phyloP scores from a whole-genome alignment of 306 rosid genomes.

The Vicia sativa region DNA sequence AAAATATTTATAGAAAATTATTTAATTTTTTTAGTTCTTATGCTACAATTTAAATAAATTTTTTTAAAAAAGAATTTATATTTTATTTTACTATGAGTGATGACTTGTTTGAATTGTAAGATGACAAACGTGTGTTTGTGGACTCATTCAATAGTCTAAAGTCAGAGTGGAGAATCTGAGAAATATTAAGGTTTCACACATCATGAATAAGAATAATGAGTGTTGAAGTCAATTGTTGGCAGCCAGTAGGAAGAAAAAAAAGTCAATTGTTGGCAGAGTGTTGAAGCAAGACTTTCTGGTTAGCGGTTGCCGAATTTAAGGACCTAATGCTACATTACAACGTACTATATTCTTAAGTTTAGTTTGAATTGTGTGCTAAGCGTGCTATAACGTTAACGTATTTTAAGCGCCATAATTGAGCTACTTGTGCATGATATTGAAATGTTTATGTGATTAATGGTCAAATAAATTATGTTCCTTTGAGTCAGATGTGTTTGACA shows the following conservation, averaged over 20 bases:
- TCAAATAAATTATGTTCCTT: too few species aligned
- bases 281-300: conserved; percentile 31
- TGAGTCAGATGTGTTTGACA: too few species aligned
- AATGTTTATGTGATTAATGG: background rate
- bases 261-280: conserved; percentile 29
- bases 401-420: background rate
- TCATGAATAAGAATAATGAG: background rate
- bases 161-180: conserved; percentile 1
- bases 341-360: background rate
- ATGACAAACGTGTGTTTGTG: background rate
- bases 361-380: conserved; percentile 11
- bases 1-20: too few species aligned
- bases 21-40: too few species aligned
- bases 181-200: background rate
- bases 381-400: conserved; percentile 3
- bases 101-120: background rate
- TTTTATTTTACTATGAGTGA: too few species aligned
- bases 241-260: background rate
- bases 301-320: conserved; percentile 31
- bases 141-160: conserved; percentile 35
- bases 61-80: too few species aligned
- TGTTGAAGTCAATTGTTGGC: background rate
- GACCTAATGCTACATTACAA: conserved; percentile 14
- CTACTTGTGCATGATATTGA: background rate
- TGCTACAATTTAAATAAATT: too few species aligned